Conservation (phyloP, 805 yeast genomes). For the Dipodascopsis uninucleata region DNA sequence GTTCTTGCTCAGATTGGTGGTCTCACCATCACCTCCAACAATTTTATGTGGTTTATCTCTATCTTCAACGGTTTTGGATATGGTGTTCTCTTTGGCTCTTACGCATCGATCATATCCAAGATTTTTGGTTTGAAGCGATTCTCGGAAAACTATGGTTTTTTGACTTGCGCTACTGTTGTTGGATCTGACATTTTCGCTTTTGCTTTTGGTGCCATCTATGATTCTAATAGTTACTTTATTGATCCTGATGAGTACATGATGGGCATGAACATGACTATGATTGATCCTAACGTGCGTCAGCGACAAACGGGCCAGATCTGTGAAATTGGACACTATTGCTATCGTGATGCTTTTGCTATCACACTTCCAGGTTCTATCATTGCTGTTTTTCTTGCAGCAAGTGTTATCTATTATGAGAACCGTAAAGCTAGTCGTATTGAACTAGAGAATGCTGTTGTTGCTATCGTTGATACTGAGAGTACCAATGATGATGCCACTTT, state of each 20-base stretch:
- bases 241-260: constrained; percentile 11
- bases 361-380: constrained; percentile 22
- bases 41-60: constrained; percentile 49
- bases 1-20: constrained; percentile 52
- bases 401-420: constrained; percentile 17
- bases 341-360: constrained; percentile 25
- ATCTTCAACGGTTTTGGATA: constrained; percentile 64
- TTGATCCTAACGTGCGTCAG: constrained; percentile 18
- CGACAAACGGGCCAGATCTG: constrained; percentile 26
- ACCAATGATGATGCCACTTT: too few species aligned
- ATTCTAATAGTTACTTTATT: constrained; percentile 39
- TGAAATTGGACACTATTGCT: constrained; percentile 21
- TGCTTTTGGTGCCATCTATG: constrained; percentile 63
- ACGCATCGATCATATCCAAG: constrained; percentile 75
- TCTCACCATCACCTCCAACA: constrained; percentile 36
- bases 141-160: constrained; percentile 70
- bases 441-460: too few species aligned
- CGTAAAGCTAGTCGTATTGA: too few species aligned
- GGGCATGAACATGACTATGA: constrained; percentile 7
- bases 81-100: constrained; percentile 67
- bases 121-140: constrained; percentile 64
- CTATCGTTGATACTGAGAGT: too few species aligned
- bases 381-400: constrained; percentile 12
- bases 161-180: constrained; percentile 63
- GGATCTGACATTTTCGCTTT: constrained; percentile 54